Evolutionary conservation across 148 eudicot genomes (phyloP).

Genomic region (Vaccinium myrtillus): DNA sequence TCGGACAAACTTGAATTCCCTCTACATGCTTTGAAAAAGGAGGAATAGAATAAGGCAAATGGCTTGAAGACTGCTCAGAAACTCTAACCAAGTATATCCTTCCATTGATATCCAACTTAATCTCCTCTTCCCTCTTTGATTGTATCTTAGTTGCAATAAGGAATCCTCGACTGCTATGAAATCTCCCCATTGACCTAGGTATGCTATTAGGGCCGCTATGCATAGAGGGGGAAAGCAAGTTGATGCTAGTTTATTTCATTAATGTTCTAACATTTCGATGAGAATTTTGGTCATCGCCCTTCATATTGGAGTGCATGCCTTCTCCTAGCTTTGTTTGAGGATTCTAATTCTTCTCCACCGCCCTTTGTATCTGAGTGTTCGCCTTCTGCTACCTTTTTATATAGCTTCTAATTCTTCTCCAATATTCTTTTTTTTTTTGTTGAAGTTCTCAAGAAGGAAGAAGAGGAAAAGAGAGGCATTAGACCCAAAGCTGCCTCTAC

Average conservation of each 20-base stretch:
- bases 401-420: background rate
- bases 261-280: background rate
- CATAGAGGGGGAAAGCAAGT: background rate
- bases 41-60: too few relatives aligned
- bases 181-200: background rate
- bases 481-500: slow-evolving; percentile 27
- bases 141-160: too few relatives aligned
- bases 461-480: slow-evolving; percentile 67
- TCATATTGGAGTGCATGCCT: background rate
- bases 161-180: too few relatives aligned
- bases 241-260: background rate
- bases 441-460: slow-evolving; percentile 84
- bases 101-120: too few relatives aligned
- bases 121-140: too few relatives aligned
- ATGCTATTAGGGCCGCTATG: background rate
- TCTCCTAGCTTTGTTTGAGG: background rate
- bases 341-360: background rate
- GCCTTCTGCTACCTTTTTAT: background rate
- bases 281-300: background rate
- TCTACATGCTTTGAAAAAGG: too few relatives aligned
- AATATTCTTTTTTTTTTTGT: background rate
- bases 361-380: background rate
- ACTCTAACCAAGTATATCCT: too few relatives aligned
- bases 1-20: too few relatives aligned
- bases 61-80: too few relatives aligned